Conservation (phyloP, 2,329 filamentous ascomycete genomes). For the Mycocentrospora acerina region DNA sequence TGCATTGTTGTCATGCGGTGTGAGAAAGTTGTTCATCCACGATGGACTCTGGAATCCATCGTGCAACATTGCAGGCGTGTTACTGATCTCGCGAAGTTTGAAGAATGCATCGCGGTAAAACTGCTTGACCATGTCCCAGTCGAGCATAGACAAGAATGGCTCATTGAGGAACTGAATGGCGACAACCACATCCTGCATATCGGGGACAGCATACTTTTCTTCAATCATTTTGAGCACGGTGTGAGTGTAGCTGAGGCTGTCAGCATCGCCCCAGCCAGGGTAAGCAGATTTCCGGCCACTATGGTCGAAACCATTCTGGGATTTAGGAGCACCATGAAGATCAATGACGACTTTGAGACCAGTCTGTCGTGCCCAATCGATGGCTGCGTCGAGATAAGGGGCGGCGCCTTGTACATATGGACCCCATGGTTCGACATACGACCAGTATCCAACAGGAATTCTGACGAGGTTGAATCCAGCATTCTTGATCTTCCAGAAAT, state of each 20-base stretch:
- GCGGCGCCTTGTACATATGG: conserved; percentile 56
- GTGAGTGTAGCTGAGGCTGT: conserved; percentile 53
- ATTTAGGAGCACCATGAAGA: conserved; percentile 54
- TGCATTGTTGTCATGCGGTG: conserved; percentile 49
- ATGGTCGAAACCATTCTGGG: conserved; percentile 65
- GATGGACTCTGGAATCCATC: conserved; percentile 57
- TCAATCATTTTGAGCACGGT: conserved; percentile 59
- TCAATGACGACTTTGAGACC: conserved; percentile 60
- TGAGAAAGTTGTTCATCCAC: conserved; percentile 63
- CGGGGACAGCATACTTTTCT: conserved; percentile 54
- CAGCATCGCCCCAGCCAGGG: conserved; percentile 50
- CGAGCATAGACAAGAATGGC: conserved; percentile 51
- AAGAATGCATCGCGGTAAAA: conserved; percentile 59
- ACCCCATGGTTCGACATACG: conserved; percentile 39
- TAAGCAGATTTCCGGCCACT: conserved; percentile 52
- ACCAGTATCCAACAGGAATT: conserved; percentile 61
- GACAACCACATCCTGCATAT: conserved; percentile 61
- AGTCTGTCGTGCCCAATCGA: conserved; percentile 56
- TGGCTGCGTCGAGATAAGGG: conserved; percentile 56
- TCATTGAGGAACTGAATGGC: conserved; percentile 61
- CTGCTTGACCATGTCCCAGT: conserved; percentile 50
- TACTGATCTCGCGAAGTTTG: conserved; percentile 48
- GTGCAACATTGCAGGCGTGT: conserved; percentile 57
- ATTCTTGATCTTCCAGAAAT: conserved; percentile 58
- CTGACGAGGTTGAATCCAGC: conserved; percentile 62